Evolutionary conservation across 768 basidiomycete genomes (phyloP), one percentile per base, ranked within the genome.

Genomic region (Chlorophyllum brunneum): DNA sequence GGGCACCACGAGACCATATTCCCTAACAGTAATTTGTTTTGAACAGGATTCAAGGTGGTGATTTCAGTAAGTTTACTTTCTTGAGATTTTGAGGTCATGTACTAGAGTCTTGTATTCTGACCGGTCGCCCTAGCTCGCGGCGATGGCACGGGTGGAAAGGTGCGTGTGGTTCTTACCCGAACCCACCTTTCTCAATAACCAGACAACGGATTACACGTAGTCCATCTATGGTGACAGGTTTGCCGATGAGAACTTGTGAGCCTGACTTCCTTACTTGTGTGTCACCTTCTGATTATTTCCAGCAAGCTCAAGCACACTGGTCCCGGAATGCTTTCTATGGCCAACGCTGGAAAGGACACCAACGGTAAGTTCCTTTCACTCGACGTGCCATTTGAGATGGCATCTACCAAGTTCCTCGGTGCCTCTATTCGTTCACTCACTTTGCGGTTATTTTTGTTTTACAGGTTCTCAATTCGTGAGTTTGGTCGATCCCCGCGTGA

Each of bases 291-390:
- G 29, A 55, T 18, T 45, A 50, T 27, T 37, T 23, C 54, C 60
- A 97, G 94, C 80, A 97, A 98, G 80, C 88, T 98, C 68, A 85
- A 83, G 67, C 95, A 99, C 77, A 88, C 89, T 61, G 84, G 82
- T 31, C 82, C 90, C 44, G 95, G 95, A 56, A 77, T 80, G 51
- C 80, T 95, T 54, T 94, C 92, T 2, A 97, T 98, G 95, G 95
- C 95, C 43, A 98, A 97, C 62, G 83, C 92, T 50, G 86, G 86
- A 64, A 86, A 85, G 68, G 88, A 95, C 67, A 97, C 95, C 29
- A 98, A 98, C 62, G 95, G 90, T 88, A 64, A 53, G 71, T 57
- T 22, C 4, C 30, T 44, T 57, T 11, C 5, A n/a, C n/a, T n/a
- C n/a, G n/a, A n/a, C n/a, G n/a, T n/a, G n/a, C n/a, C n/a, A n/a